Conservation (phyloP, 2,329 filamentous ascomycete genomes). For the Exophiala spinifera region DNA sequence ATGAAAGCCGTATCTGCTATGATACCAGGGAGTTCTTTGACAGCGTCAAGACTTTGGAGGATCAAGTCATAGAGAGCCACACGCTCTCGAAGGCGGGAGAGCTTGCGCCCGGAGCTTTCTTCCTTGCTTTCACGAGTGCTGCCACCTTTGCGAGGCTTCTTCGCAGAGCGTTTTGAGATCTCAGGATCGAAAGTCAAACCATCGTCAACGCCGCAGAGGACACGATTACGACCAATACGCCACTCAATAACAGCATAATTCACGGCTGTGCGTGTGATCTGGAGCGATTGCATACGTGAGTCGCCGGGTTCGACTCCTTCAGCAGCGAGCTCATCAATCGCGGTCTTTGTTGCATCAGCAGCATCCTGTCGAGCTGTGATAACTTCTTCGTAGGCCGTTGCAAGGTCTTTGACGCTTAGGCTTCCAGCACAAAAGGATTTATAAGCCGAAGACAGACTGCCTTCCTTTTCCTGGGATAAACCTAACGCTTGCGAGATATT, state of each 20-base stretch:
- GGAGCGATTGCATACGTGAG: slow-evolving; percentile 82
- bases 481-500: slow-evolving; percentile 83
- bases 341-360: slow-evolving; percentile 86
- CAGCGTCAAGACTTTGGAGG: slow-evolving; percentile 82
- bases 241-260: slow-evolving; percentile 93
- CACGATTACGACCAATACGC: slow-evolving; percentile 88
- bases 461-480: slow-evolving; percentile 58
- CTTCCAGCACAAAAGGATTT: slow-evolving; percentile 15
- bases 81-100: slow-evolving; percentile 79
- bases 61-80: slow-evolving; percentile 88
- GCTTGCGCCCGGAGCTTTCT: slow-evolving; percentile 69
- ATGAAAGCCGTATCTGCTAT: slow-evolving; percentile 77
- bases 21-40: slow-evolving; percentile 85
- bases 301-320: slow-evolving; percentile 85
- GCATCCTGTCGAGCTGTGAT: slow-evolving; percentile 89
- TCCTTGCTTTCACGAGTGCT: slow-evolving; percentile 51
- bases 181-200: slow-evolving; percentile 59
- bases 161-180: slow-evolving; percentile 50
- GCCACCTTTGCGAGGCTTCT: slow-evolving; percentile 49
- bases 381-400: slow-evolving; percentile 85
- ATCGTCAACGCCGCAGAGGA: slow-evolving; percentile 79
- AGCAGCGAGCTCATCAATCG: slow-evolving; percentile 81
- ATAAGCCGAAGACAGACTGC: slow-evolving; percentile 40
- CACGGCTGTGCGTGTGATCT: slow-evolving; percentile 87
- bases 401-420: slow-evolving; percentile 62